Evolutionary conservation across 345 rosid species (phyloP), one percentile per base, ranked within the genome.

Genomic region (Lepidium aucheri): DNA sequence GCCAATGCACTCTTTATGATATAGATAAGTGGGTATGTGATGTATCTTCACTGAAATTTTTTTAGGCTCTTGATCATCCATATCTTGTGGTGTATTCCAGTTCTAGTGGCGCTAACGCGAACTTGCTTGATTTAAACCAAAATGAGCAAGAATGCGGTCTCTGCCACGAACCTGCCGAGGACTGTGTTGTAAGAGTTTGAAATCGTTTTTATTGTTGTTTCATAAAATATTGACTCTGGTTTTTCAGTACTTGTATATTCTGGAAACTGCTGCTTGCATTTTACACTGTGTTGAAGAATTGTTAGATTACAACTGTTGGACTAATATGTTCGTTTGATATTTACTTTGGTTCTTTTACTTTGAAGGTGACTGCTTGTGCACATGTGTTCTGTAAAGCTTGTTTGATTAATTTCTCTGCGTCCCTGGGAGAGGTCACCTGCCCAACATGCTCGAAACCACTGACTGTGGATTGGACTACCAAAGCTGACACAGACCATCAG

Each of bases 21-120:
- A 36, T 28, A 17, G 34, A 35, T 17, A 13, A 32, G 12, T 36
- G 67, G 50, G 39, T 42, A 71, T 76, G 40, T 73, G 43, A 60
- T 55, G 41, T 71, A 52, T 32, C n/a, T 36, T 56, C 53, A 35
- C 45, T 65, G 72, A 60, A 41, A 82, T 72, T 75, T 63, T 34
- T 77, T 44, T 83, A 93, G 97, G 97, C 99, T 63, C 96, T 94
- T 75, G 95, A 88, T 81, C 99, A 94, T 79, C 98, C 96, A 54
- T 93, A 90, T 80, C 97, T 93, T 64, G 98, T 93, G 55, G 91
- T 76, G 61, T 83, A 85, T 78, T 93, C 98, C 22, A 72, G 26
- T 71, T 50, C 86, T 69, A 81, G 82, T 46, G 73, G 79, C 11
- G 79, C 59, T 63, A 74, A 64, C 12, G 88, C 68, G 61, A 76